Percentiles rank a stretch among this genome's conserved stretches.
Conservation (phyloP, 768 basidiomycete genomes). For the Lentinula detonsa region DNA sequence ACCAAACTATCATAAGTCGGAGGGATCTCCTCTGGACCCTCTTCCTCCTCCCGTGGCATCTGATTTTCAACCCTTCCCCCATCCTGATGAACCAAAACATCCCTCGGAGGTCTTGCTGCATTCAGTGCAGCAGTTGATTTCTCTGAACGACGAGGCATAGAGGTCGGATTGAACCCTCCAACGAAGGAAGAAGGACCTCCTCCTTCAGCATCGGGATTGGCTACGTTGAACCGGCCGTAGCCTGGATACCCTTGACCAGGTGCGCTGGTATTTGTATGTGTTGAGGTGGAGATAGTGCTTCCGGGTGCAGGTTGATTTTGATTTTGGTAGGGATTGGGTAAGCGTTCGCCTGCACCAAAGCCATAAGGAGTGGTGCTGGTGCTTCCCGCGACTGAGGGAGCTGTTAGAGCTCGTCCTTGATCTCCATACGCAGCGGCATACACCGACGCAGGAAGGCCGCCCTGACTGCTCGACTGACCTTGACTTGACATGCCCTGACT, state of each 20-base stretch:
- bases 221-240: background rate
- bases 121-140: background rate
- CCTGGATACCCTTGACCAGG: background rate
- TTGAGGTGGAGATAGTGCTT: background rate
- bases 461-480: background rate
- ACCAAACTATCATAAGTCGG: background rate
- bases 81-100: conserved; percentile 1
- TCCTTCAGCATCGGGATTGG: background rate
- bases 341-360: background rate
- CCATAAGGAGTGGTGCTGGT: background rate
- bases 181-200: background rate
- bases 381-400: background rate
- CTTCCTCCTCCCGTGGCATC: background rate
- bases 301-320: background rate
- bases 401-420: background rate
- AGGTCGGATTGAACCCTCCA: background rate
- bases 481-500: background rate
- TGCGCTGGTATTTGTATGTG: background rate
- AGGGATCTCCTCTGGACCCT: conserved; percentile 2
- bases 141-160: background rate
- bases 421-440: background rate
- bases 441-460: background rate
- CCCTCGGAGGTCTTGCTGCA: background rate
- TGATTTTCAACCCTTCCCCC: background rate
- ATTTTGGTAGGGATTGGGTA: background rate